phyloP scores from a whole-genome alignment of 1,284 basidiomycete genomes.

The Xerocomus cyaneibrunnescens region DNA sequence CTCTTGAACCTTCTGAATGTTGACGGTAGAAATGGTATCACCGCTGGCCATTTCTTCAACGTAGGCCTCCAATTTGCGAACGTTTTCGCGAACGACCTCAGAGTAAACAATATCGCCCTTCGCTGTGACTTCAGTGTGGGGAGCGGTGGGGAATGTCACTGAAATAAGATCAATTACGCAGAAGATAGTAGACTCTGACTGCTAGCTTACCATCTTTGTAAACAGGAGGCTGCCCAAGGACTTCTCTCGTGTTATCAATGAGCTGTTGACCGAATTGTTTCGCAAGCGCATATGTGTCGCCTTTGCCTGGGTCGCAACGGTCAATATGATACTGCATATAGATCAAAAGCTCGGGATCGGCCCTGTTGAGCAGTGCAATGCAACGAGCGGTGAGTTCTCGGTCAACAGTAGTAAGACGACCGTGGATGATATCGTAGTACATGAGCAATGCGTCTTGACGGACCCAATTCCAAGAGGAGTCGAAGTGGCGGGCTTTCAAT shows the following conservation, averaged over 20 bases:
- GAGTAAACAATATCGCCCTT: slow-evolving; percentile 95
- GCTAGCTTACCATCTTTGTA: slow-evolving; percentile 87
- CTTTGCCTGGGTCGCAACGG: slow-evolving; percentile 76
- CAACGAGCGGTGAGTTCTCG: slow-evolving; percentile 96
- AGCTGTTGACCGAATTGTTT: slow-evolving; percentile 98
- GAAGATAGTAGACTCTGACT: not conserved
- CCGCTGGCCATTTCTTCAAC: slow-evolving; percentile 99
- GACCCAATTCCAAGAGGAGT: slow-evolving; percentile 99
- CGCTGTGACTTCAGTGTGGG: slow-evolving; percentile 88
- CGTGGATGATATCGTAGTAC: slow-evolving; percentile 98
- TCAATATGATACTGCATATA: slow-evolving; percentile 98
- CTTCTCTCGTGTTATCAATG: slow-evolving; percentile 91
- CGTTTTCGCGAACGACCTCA: slow-evolving; percentile 92
- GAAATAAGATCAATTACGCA: not conserved
- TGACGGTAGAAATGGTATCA: slow-evolving; percentile 81
- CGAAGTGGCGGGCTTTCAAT: slow-evolving; percentile 95
- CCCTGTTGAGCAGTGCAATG: slow-evolving; percentile 96
- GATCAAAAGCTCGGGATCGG: slow-evolving; percentile 83
- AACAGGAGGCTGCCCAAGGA: slow-evolving; percentile 77
- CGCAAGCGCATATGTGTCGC: slow-evolving; percentile 90
- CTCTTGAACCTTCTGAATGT: slow-evolving; percentile 96
- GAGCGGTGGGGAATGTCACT: slow-evolving; percentile 99
- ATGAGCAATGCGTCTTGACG: slow-evolving; percentile 93
- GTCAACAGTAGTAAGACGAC: slow-evolving; percentile 89
- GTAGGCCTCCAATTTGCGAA: slow-evolving; percentile 96